These are phyloP conservation scores for Cyclocybe aegerita DNA, from an alignment of 768 basidiomycete species.

Conservation along the genomic window DNA sequence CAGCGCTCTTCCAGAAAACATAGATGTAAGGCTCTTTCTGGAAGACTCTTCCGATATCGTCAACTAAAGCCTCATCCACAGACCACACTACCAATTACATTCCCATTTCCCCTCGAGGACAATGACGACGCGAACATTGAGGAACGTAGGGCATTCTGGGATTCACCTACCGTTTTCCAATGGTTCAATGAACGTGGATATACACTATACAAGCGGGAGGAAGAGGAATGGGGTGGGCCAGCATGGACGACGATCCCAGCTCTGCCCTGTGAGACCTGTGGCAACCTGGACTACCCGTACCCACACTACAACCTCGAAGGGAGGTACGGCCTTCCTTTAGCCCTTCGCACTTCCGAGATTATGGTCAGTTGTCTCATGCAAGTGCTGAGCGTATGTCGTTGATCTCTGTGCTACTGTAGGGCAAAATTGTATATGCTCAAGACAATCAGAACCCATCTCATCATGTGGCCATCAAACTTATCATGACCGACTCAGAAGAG, in stretches of 20 bases:
- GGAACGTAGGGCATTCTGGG: constrained; percentile 3
- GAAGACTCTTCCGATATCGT: no score
- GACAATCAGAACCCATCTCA: constrained; percentile 6
- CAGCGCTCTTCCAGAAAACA: no score
- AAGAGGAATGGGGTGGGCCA: neutral
- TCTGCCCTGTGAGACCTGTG: neutral
- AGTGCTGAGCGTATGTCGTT: neutral
- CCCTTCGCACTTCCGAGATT: no score
- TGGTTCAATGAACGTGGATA: constrained; percentile 12
- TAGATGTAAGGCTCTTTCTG: no score
- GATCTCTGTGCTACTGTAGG: no score
- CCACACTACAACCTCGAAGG: neutral
- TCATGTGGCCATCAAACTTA: constrained; percentile 25
- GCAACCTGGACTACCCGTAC: neutral
- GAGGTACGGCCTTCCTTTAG: neutral
- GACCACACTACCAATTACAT: no score
- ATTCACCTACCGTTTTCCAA: neutral
- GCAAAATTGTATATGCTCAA: constrained; percentile 13
- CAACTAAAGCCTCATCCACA: no score
- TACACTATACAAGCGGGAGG: constrained; percentile 2
- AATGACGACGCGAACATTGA: no score
- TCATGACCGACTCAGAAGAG: constrained; percentile 18
- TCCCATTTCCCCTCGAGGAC: no score
- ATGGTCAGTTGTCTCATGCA: no score
- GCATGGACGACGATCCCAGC: no score